Evolutionary conservation across 495 filamentous ascomycete genomes (phyloP), one percentile per base, ranked within the genome.

Genomic region (Chaetomium tenue): DNA sequence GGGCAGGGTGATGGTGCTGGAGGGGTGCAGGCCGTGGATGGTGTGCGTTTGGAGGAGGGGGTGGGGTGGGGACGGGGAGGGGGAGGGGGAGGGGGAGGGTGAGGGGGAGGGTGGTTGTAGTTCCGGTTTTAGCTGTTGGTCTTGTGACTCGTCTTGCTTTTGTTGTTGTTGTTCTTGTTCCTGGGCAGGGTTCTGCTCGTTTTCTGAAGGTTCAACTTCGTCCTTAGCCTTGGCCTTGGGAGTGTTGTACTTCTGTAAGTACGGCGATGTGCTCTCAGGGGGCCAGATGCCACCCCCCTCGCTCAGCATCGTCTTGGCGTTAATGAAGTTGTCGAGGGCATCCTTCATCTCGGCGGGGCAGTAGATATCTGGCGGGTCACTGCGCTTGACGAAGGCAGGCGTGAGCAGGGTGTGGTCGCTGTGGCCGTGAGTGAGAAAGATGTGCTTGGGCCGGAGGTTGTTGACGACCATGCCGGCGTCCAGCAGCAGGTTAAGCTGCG

Each of bases 371-470:
- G 75, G 75, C 23, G 72, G 73, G 58, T 73, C 71, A 3, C 70
- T 67, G 28, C 67, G 64, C 63, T 69, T 75, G 44, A 71, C 63
- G 30, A 75, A 78, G 6, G 69, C 70, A 0, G 75, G 73, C 0
- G 72, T 61, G 2, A 76, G 64, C 3, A 75, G 68, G 0, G 71
- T 72, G 68, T 78, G 76, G 64, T 78, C 76, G 64, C 66, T 75
- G 63, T 78, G 76, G 47, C 76, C 76, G 66, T 78, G 76, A 4
- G 76, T 78, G 54, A 78, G 63, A 58, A 78, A 78, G 65, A 78
- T 70, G 72, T 78, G 76, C 48, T 75, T 78, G 12, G 76, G 76
- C 0, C 76, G 72, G 8, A 69, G 60, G 37, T 70, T 66, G 68
- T 77, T 76, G 60, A 78, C 71, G 18, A 55, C 60, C 4, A 78